phyloP scores from a whole-genome alignment of 257 asterid genomes.

The Solanum clarkiae region DNA sequence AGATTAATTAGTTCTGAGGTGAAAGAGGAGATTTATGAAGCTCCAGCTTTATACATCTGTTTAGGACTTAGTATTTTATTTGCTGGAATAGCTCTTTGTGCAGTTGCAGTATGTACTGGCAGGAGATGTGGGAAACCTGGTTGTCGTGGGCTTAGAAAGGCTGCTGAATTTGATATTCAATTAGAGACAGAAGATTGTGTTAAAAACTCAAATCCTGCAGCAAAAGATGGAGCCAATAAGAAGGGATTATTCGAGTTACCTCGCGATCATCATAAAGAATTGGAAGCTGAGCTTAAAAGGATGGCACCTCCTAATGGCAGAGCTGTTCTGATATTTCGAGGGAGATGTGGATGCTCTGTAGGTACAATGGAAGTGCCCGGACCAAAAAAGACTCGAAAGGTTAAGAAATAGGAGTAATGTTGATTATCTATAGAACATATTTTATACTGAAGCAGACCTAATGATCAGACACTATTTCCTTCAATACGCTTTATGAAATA shows the following conservation, averaged over 20 bases:
- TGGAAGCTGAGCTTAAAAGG: conserved; percentile 93
- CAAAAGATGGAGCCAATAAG: conserved; percentile 23
- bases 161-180: conserved; percentile 90
- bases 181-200: conserved; percentile 73
- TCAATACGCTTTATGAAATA: conserved; percentile 20
- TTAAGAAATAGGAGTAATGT: conserved; percentile 41
- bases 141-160: conserved; percentile 66
- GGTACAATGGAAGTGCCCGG: conserved; percentile 93
- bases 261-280: conserved; percentile 68
- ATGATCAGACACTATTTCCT: background rate
- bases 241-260: conserved; percentile 69
- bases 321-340: conserved; percentile 79
- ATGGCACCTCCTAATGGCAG: conserved; percentile 93
- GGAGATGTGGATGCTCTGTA: conserved; percentile 85
- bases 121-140: conserved; percentile 60
- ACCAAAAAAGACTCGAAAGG: conserved; percentile 55
- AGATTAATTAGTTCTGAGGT: conserved; percentile 38
- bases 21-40: conserved; percentile 49
- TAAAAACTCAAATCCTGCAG: conserved; percentile 21
- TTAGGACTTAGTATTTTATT: conserved; percentile 62
- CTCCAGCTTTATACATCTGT: conserved; percentile 74
- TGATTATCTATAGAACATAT: background rate
- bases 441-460: background rate
- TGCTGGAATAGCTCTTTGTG: conserved; percentile 46
- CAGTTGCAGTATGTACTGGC: conserved; percentile 37